Base-by-base conservation (phyloP, 768 basidiomycete genomes). In the Mrakia blollopis region DNA sequence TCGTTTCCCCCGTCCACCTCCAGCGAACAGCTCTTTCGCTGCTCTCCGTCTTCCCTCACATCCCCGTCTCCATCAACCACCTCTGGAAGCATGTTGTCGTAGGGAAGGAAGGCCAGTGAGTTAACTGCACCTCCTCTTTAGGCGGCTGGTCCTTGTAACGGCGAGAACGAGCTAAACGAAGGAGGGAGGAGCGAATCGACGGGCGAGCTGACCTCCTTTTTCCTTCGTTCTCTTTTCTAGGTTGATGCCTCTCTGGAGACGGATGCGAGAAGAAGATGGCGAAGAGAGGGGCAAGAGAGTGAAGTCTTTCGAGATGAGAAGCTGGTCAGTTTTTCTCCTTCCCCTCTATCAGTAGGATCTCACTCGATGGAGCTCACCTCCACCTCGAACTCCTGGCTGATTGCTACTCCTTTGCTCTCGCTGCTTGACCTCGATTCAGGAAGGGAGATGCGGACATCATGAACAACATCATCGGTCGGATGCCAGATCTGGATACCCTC, bases 361-460 rank as follows among this genome's bases (percentile, higher is more conserved):
- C 4, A n/a, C n/a, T 7, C 4, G 54, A n/a, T 32, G n/a, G 10
- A 11, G 23, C 18, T 16, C 16, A 13, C n/a, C 28, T 57, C 21
- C 28, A 25, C 10, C 25, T 18, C 35, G 3, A 61, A 2, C n/a
- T n/a, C 61, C 14, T 39, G 39, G 54, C 14, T 35, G 9, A 28
- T 28, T 11, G 61, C 57, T 37, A 21, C 14, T 52, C 32, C 28
- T 39, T 11, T 13, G n/a, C 25, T 30, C 73, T 44, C 11, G 61
- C 41, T 63, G 7, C 18, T 7, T 67, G 2, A 4, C 14, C 10
- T 7, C 44, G 5, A 11, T 41, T 3, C 32, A 76, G 91, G 91
- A 85, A 81, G 10, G 89, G 89, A 39, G 91, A 94, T 80, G 90
- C 91, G 3, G 89, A 92, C 77, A 87, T 92, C 21, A 84, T 92